Conservation (phyloP, 805 yeast genomes). For the Isabelozyma rhagii region DNA sequence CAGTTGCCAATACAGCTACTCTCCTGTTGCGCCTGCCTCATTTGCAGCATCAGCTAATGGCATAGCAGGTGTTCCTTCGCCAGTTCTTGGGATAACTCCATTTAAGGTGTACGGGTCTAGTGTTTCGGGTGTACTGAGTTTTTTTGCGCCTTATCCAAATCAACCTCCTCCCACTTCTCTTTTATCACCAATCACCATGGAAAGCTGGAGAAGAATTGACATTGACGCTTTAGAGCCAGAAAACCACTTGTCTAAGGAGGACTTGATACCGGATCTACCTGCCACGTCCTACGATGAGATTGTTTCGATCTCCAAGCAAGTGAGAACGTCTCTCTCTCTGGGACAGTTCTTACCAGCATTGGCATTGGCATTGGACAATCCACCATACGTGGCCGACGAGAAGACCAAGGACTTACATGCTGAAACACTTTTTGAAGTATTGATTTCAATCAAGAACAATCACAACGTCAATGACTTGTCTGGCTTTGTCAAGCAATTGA, state of each 20-base stretch:
- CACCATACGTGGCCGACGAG: constrained; percentile 80
- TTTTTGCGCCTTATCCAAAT: background rate
- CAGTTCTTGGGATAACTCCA: no score
- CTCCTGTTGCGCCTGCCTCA: no score
- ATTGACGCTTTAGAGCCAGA: constrained; percentile 90
- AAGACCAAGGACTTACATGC: constrained; percentile 45
- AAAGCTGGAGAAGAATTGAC: constrained; percentile 92
- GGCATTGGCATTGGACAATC: constrained; percentile 56
- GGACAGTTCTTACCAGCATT: constrained; percentile 75
- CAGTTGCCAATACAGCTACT: background rate
- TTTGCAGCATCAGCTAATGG: no score
- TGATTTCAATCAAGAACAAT: constrained; percentile 51
- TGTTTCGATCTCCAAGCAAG: constrained; percentile 50
- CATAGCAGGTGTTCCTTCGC: no score
- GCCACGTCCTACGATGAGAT: constrained; percentile 47
- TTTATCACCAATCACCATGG: constrained; percentile 31
- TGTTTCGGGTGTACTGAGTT: background rate
- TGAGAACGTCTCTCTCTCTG: constrained; percentile 61
- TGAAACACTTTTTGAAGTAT: constrained; percentile 62
- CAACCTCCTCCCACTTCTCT: background rate
- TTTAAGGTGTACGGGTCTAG: background rate
- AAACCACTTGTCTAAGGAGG: constrained; percentile 59
- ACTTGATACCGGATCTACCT: constrained; percentile 55
- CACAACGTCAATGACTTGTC: constrained; percentile 66
- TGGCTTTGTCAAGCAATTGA: constrained; percentile 54